Percentiles rank a stretch among this genome's conserved stretches.
These are phyloP conservation scores for Solioccasus polychromus DNA, from an alignment of 768 basidiomycete species.

Conservation along the genomic window DNA sequence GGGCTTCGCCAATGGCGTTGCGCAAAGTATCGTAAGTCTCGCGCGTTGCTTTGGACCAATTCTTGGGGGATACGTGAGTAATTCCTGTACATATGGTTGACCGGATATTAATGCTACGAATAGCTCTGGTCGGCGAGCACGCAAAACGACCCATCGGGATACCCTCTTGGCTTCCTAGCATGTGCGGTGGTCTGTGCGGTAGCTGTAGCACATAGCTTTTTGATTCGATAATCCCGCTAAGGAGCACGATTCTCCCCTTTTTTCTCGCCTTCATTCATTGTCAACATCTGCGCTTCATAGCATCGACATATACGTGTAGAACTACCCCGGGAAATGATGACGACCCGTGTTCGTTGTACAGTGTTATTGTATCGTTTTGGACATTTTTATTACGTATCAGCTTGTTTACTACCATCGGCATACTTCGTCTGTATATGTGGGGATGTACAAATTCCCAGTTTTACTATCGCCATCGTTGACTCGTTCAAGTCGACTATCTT, in stretches of 20 bases:
- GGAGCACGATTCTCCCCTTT: constrained; percentile 30
- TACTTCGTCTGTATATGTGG: no score
- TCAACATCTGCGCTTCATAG: neutral
- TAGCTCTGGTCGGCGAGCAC: constrained; percentile 79
- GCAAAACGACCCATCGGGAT: constrained; percentile 64
- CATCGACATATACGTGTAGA: no score
- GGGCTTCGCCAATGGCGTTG: constrained; percentile 92
- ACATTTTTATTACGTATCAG: no score
- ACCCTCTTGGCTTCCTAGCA: constrained; percentile 69
- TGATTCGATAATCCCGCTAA: constrained; percentile 78
- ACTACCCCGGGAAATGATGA: no score
- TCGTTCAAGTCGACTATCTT: no score
- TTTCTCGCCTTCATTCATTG: neutral
- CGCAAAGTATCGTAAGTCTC: constrained; percentile 92
- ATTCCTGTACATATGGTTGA: no score
- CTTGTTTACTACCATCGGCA: no score
- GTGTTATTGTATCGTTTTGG: no score
- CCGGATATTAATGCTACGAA: no score
- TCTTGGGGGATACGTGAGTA: constrained; percentile 73
- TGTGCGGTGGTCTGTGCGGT: constrained; percentile 60
- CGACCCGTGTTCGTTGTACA: no score
- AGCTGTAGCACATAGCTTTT: constrained; percentile 67
- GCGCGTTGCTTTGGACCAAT: constrained; percentile 90
- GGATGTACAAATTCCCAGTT: no score
- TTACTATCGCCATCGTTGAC: no score